Percentiles rank a stretch among this genome's conserved stretches.
Conservation (phyloP, 129 eudicot genomes). For the Chrysanthemum lavandulifolium region DNA sequence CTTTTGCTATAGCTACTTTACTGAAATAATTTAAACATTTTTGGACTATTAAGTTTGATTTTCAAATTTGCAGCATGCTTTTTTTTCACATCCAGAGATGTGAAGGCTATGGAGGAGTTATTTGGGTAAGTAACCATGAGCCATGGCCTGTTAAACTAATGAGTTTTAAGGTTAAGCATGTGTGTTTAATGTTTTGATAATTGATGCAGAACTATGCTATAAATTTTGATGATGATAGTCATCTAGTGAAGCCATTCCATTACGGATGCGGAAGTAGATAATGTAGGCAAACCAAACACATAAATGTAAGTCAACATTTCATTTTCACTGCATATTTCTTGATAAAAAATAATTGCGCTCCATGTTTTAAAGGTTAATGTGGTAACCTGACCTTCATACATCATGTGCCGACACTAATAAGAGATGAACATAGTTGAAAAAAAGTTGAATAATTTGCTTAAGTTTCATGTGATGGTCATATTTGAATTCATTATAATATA, state of each 20-base stretch:
- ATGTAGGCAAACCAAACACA: background rate
- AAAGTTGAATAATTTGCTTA: no score
- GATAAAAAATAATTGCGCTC: background rate
- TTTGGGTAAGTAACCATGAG: slow-evolving; percentile 47
- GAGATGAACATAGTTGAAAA: no score
- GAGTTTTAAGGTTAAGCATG: background rate
- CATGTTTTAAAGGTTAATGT: background rate
- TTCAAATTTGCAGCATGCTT: slow-evolving; percentile 44
- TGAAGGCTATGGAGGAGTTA: slow-evolving; percentile 58
- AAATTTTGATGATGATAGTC: slow-evolving; percentile 31
- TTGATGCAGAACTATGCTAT: slow-evolving; percentile 58
- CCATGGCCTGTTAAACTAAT: slow-evolving; percentile 9
- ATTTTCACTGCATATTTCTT: background rate
- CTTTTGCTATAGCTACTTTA: no score
- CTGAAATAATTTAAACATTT: no score
- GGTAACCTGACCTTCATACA: background rate
- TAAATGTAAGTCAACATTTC: background rate
- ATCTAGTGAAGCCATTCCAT: background rate
- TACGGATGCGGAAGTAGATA: background rate
- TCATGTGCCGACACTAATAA: background rate
- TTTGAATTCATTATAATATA: no score
- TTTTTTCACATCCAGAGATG: slow-evolving; percentile 54
- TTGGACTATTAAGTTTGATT: no score
- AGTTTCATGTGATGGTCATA: no score
- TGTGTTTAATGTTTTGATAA: slow-evolving; percentile 15